Base-by-base conservation (phyloP, 129 eudicot species). In the Glebionis coronaria region DNA sequence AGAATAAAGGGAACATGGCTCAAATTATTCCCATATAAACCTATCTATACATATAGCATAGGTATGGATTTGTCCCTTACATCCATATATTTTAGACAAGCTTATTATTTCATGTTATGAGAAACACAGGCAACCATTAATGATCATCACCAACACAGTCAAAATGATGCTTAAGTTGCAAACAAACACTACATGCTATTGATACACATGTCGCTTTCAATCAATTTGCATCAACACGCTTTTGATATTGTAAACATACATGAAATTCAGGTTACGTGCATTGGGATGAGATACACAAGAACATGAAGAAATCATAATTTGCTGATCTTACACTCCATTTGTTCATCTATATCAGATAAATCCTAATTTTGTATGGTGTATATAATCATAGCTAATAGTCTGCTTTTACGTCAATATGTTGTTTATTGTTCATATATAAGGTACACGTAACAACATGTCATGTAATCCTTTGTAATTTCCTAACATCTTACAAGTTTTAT, bases 1-100 rank as follows among this genome's bases (percentile, higher is more conserved):
- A 31, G 69, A 67, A 31, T 67, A 53, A 57, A 50, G 68, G 68
- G 73, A 74, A 74, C 79, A 74, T 74, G 79, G 79, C 73, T 74
- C 40, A 67, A 58, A 75, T 75, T 68, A 67, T 67, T 75, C 78
- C 68, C 65, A 67, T 38, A 75, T 50, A n/a, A 67, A 67, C 79
- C 73, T 58, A 75, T 54, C 68, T 31, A 31, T 31, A 50, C 44
- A 61, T 52, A 40, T 58, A 75, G 21, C 59, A 66, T 74, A 66
- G 73, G 23, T 44, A 60, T 51, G 23, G 61, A 56, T 75, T 49
- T 75, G 73, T 59, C 74, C 56, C 74, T 67, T 67, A 67, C 74
- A 67, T 67, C 63, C 44, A 68, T 60, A 31, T 31, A 31, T 4
- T 31, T 31, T 31, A 1, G 40, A 31, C 40, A 31, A 31, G 40